Percentiles rank a stretch among this genome's conserved stretches.
These are phyloP conservation scores for Pseudogymnoascus sp. DNA, from an alignment of 2,329 filamentous ascomycete species.

Conservation along the genomic window DNA sequence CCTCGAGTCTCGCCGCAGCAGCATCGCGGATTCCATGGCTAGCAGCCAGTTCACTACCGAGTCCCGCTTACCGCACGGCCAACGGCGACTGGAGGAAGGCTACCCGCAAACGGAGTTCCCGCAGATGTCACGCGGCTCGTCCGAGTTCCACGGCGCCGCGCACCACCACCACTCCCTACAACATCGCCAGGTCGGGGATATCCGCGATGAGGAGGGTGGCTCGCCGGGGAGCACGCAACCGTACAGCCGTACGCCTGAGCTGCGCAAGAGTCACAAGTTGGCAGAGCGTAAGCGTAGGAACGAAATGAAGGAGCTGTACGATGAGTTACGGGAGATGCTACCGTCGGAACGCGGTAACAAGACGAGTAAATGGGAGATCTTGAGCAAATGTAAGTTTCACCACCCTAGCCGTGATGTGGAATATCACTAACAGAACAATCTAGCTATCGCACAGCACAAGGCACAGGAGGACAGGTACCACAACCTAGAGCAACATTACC, in stretches of 20 bases:
- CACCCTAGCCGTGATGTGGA: not conserved
- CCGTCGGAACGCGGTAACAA: constrained; percentile 76
- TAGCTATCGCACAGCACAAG: constrained; percentile 55
- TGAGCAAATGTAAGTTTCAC: constrained; percentile 64
- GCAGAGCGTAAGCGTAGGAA: constrained; percentile 75
- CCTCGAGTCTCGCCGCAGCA: constrained; percentile 62
- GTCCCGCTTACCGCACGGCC: constrained; percentile 61
- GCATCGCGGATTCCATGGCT: constrained; percentile 66
- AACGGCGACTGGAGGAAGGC: constrained; percentile 62
- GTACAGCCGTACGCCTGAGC: constrained; percentile 73
- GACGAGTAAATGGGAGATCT: constrained; percentile 82
- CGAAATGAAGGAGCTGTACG: constrained; percentile 83
- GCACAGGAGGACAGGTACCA: constrained; percentile 37
- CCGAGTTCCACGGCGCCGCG: constrained; percentile 38
- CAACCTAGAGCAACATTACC: constrained; percentile 17
- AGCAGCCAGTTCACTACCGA: constrained; percentile 73
- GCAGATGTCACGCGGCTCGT: constrained; percentile 39
- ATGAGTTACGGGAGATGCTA: constrained; percentile 68
- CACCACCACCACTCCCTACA: constrained; percentile 68
- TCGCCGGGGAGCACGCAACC: constrained; percentile 52
- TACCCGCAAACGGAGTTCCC: constrained; percentile 35
- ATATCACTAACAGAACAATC: constrained; percentile 16
- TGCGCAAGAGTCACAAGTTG: constrained; percentile 76
- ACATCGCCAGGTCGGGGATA: constrained; percentile 60
- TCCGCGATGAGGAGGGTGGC: constrained; percentile 52